Evolutionary conservation across 805 yeast genomes (phyloP), one percentile per base, ranked within the genome.

Genomic region (Tetrapisispora fleetii): DNA sequence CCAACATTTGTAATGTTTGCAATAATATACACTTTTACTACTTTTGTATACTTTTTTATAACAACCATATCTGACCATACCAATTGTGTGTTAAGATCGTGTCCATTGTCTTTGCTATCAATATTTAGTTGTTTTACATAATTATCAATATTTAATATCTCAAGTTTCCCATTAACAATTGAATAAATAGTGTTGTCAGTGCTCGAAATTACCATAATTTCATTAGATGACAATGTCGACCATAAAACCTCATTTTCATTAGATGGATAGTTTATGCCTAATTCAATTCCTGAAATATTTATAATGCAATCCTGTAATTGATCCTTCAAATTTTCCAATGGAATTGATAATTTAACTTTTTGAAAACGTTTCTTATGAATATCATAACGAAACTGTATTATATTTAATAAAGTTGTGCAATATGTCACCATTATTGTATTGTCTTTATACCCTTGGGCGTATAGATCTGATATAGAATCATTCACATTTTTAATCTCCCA

Each of bases 1-100:
- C 64, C 62, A 24, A 53, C 13, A 43, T 59, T 57, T 1, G 54
- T 50, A 1, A 58, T 38, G 38, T 56, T 53, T 11, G 46, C 53
- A 17, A 52, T 42, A 22, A 35, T 48, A 36, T 45, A 54, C 16
- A 50, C 38, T 30, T 52, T 35, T 6, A 48, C 40, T 3, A 52
- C 47, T 3, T 50, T 43, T 16, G 48, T 50, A 41, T 52, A 56
- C 40, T 51, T 50, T 40, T 56, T 53, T 3, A 54, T 51, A 11
- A 52, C 43, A 1, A 50, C 50, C 22, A 48, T 43, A 41, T 56
- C 59, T 7, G 50, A 48, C 41, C 51, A 49, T 16, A 47, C 48
- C 14, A 56, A 32, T 16, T 37, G 40, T 8, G 42, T 24, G 1
- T 48, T 39, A 14, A 11, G 38, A 17, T 35, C 40, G 9, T 45